phyloP scores from a whole-genome alignment of 2,329 filamentous ascomycete genomes.

The Microsporum ferrugineum region DNA sequence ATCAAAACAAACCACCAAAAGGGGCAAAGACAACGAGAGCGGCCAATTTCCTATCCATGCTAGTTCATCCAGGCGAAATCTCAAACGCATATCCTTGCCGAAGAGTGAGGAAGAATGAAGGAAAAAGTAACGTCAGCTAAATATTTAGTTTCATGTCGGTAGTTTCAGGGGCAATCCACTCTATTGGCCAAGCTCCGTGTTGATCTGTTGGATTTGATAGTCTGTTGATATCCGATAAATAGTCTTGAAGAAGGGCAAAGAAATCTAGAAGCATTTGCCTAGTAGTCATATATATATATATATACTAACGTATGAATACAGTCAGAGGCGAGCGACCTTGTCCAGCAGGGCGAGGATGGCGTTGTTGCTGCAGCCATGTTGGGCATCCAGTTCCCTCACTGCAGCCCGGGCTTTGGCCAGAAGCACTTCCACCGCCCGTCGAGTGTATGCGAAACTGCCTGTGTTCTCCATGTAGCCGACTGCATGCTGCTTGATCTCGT shows the following conservation, averaged over 20 bases:
- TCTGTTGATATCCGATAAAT: neutral
- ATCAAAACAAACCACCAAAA: neutral
- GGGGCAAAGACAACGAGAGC: neutral
- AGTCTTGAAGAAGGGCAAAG: neutral
- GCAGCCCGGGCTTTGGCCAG: too few relatives aligned
- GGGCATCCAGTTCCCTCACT: too few relatives aligned
- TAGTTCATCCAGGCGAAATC: neutral
- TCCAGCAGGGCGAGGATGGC: too few relatives aligned
- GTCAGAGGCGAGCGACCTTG: too few relatives aligned
- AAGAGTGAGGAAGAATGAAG: neutral
- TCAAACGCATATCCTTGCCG: constrained; percentile 1
- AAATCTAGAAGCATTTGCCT: neutral
- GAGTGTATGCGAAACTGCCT: too few relatives aligned
- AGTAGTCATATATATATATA: too few relatives aligned
- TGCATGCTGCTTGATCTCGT: too few relatives aligned
- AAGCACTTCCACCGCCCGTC: too few relatives aligned
- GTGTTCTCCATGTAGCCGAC: too few relatives aligned
- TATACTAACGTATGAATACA: too few relatives aligned
- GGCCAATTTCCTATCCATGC: constrained; percentile 3
- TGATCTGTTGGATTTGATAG: neutral
- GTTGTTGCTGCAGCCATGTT: too few relatives aligned
- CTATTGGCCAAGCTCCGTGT: neutral
- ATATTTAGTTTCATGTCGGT: neutral
- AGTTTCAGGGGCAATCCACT: neutral
- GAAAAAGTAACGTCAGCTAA: neutral